Conservation (phyloP, 106 monocot species). For the Dendrobium huoshanense region DNA sequence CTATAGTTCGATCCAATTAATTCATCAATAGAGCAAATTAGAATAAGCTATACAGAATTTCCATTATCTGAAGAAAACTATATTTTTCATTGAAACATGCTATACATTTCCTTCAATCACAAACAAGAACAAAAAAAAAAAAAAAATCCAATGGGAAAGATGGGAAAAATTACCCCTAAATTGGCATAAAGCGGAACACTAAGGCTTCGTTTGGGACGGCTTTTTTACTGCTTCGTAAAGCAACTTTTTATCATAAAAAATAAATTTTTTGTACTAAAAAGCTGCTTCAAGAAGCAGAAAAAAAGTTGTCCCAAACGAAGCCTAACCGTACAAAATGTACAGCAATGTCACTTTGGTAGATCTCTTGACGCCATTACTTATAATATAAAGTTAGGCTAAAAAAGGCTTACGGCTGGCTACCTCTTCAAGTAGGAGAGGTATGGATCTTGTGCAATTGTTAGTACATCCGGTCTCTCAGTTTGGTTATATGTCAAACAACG, state of each 20-base stretch:
- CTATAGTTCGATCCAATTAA: too few species aligned
- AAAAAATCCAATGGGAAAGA: background rate
- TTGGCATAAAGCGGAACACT: background rate
- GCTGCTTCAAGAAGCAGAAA: too few species aligned
- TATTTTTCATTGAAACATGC: background rate
- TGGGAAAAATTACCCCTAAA: background rate
- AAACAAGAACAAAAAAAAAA: background rate
- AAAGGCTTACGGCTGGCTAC: conserved; percentile 14
- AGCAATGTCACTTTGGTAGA: background rate
- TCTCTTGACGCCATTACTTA: background rate
- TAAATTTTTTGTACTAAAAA: too few species aligned
- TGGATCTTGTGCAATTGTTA: conserved; percentile 82
- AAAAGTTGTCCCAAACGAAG: too few species aligned
- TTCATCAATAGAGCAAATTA: too few species aligned
- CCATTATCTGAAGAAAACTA: too few species aligned
- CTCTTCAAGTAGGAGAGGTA: conserved; percentile 81
- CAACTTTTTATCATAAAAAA: too few species aligned
- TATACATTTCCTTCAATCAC: background rate
- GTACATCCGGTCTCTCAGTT: conserved; percentile 88
- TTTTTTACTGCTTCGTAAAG: too few species aligned
- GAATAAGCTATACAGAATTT: too few species aligned
- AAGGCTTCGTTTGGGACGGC: too few species aligned
- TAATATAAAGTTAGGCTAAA: background rate
- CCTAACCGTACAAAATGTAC: conserved; percentile 2
- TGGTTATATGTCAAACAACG: conserved; percentile 89